Percentiles rank a stretch among this genome's conserved stretches.
These are phyloP conservation scores for Zarea fungicola DNA, from an alignment of 2,329 filamentous ascomycete genomes.

Conservation along the genomic window DNA sequence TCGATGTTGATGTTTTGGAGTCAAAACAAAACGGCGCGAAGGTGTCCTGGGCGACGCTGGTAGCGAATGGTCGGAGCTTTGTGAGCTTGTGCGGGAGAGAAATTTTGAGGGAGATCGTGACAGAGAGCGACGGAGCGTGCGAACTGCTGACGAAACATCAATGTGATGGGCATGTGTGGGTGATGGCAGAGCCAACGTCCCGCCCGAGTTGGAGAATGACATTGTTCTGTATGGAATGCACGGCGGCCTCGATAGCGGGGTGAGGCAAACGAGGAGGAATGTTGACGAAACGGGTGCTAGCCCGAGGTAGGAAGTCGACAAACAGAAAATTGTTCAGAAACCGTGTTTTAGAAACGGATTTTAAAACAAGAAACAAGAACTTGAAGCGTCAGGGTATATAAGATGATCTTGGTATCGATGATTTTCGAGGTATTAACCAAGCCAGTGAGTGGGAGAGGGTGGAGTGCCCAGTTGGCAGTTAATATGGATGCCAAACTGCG, in stretches of 20 bases:
- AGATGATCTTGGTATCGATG: neutral
- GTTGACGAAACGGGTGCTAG: conserved; percentile 18
- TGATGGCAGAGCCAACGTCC: conserved; percentile 80
- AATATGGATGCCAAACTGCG: conserved; percentile 19
- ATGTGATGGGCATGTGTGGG: conserved; percentile 79
- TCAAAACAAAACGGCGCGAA: conserved; percentile 38
- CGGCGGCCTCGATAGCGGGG: conserved; percentile 20
- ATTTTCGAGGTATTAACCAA: conserved; percentile 1
- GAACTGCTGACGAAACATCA: conserved; percentile 74
- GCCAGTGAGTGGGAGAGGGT: neutral
- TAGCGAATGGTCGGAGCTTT: conserved; percentile 44
- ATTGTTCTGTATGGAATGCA: conserved; percentile 37
- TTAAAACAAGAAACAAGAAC: neutral
- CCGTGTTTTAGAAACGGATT: neutral
- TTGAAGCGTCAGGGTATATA: conserved; percentile 3
- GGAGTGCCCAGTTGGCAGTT: no score
- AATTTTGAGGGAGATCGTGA: conserved; percentile 95
- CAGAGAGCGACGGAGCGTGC: conserved; percentile 78
- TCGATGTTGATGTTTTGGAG: conserved; percentile 30
- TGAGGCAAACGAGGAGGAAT: conserved; percentile 23
- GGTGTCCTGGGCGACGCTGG: conserved; percentile 46
- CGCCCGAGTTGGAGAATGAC: conserved; percentile 60
- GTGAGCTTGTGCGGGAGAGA: conserved; percentile 47
- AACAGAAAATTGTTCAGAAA: neutral
- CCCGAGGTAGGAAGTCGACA: neutral